Percentiles rank a stretch among this genome's conserved stretches.
Conservation (phyloP, 495 filamentous ascomycete species). For the Daldinia grandis region DNA sequence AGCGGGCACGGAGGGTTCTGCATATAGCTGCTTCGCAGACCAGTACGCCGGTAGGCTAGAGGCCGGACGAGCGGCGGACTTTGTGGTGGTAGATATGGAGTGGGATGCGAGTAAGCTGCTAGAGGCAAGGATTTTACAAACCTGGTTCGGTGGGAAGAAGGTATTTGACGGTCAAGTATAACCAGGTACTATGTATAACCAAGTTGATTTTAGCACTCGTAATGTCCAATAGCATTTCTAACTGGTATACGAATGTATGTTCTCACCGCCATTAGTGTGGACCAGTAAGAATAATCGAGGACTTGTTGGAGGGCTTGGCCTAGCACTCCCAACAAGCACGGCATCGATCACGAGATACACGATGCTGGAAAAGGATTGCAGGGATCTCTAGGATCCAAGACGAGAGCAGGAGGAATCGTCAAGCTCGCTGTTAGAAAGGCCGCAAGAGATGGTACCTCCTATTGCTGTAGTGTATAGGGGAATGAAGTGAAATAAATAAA, state of each 20-base stretch:
- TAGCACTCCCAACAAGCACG: neutral
- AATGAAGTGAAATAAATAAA: no score
- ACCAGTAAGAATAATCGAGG: neutral
- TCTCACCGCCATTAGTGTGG: slow-evolving; percentile 20
- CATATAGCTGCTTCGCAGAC: slow-evolving; percentile 67
- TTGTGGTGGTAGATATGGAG: slow-evolving; percentile 66
- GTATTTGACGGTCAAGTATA: slow-evolving; percentile 50
- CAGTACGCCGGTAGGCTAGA: slow-evolving; percentile 58
- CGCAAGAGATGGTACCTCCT: no score
- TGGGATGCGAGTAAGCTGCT: slow-evolving; percentile 61
- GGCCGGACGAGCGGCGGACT: slow-evolving; percentile 63
- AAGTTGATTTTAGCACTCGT: no score
- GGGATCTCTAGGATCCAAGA: neutral
- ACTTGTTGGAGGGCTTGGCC: slow-evolving; percentile 6
- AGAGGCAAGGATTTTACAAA: slow-evolving; percentile 61
- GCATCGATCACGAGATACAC: slow-evolving; percentile 8
- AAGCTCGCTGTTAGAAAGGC: neutral
- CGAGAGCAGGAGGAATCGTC: neutral
- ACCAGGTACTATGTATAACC: no score
- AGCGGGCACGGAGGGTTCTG: slow-evolving; percentile 65
- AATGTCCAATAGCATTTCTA: no score
- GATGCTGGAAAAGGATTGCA: neutral
- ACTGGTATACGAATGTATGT: no score
- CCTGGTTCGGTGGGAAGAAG: slow-evolving; percentile 63
- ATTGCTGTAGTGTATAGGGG: no score